Evolutionary conservation across 345 rosid genomes (phyloP), one percentile per base, ranked within the genome.

Genomic region (Draba incana): DNA sequence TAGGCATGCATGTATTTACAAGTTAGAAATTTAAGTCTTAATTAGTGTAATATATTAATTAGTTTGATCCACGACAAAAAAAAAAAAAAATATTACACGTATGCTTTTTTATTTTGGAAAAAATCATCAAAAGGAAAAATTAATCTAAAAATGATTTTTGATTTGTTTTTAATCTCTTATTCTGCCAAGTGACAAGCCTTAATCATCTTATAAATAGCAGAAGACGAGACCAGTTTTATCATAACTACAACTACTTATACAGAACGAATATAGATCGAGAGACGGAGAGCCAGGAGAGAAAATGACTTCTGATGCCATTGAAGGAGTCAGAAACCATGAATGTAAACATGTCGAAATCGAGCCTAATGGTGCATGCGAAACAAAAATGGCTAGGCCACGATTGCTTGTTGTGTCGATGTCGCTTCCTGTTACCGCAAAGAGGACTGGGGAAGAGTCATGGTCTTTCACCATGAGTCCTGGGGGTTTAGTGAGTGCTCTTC

Each of bases 361-460:
- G 39, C 39, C 2, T 35, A 35, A 35, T 35, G 39, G 39, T 35
- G 39, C 39, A 35, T 35, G 39, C 39, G 39, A 35, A 35, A 48
- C 53, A 23, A 50, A 73, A 58, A 65, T 66, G 77, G 30, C 1
- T 55, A 88, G 84, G 75, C 99, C 92, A 68, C 70, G 99, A 61
- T 77, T 94, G 63, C 79, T 94, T 78, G 99, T 91, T 38, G 96
- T 94, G 76, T 93, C 99, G 51, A 94, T 89, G 62, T 80, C 98
- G 70, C 79, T 94, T 50, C 97, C 97, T 2, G 97, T 94, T 37
- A 89, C 95, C 74, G 99, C 99, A 0, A 84, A 87, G 70, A 85
- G 99, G 78, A 78, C 70, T 71, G 95, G 96, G 42, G 96, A 89
- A 81, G 90, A 89, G 43, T 70, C 85, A 3, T 94, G 99, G 99